Evolutionary conservation across 106 monocot species (phyloP).

Genomic region (Dactylorhiza incarnata): DNA sequence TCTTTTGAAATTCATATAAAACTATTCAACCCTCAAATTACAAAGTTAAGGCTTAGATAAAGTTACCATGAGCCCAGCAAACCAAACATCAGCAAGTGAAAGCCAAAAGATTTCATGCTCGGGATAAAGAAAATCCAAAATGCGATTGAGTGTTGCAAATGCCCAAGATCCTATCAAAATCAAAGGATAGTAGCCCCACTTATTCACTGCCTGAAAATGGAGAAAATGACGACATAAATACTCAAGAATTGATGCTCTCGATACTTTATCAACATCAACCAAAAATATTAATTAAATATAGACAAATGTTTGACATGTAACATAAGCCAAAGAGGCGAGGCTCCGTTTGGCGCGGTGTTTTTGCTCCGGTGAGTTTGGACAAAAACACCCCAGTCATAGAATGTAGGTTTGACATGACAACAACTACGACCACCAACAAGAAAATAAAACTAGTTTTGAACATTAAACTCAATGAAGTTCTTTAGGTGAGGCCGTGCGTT

Average conservation of each 20-base stretch:
- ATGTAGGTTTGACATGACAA: no score
- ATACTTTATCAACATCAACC: neutral
- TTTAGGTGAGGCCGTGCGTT: no score
- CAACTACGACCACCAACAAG: no score
- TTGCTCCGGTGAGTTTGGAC: no score
- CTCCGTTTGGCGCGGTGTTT: no score
- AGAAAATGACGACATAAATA: neutral
- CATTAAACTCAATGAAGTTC: no score
- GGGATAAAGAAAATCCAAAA: conserved; percentile 70
- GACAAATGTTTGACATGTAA: neutral
- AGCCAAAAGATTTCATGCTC: conserved; percentile 79
- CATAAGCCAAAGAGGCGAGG: no score
- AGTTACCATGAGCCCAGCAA: conserved; percentile 92
- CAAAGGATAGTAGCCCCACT: conserved; percentile 97
- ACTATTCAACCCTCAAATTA: neutral
- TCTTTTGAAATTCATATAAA: neutral
- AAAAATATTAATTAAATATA: neutral
- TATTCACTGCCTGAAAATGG: conserved; percentile 73
- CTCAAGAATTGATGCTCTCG: neutral
- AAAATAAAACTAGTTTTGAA: no score
- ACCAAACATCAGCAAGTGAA: conserved; percentile 80
- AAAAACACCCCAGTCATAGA: no score
- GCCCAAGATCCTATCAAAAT: conserved; percentile 98
- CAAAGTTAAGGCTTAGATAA: neutral
- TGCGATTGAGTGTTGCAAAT: conserved; percentile 89